phyloP scores from a whole-genome alignment of 306 rosid species.

The Ormosia semicastrata region DNA sequence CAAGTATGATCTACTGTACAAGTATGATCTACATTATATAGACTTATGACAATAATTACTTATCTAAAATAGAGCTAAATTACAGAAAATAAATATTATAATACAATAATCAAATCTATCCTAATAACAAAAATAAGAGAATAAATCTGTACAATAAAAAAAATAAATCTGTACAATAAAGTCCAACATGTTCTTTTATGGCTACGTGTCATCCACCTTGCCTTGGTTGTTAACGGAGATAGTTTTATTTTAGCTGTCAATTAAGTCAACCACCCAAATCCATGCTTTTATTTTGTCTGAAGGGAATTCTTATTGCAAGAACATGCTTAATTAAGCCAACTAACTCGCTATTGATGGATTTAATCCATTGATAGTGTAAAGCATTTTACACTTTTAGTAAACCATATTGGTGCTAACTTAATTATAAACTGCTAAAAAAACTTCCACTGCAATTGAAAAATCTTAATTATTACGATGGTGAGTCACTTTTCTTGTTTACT shows the following conservation, averaged over 20 bases:
- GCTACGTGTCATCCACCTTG: background rate
- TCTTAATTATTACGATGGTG: background rate
- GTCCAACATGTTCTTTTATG: background rate
- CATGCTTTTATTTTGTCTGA: background rate
- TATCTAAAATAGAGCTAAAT: too few relatives aligned
- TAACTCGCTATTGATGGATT: background rate
- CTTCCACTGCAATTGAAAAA: background rate
- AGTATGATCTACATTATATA: too few relatives aligned
- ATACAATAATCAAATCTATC: too few relatives aligned
- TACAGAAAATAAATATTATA: too few relatives aligned
- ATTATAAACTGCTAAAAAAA: background rate
- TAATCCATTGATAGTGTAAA: background rate
- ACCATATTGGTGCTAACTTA: background rate
- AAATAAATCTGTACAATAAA: too few relatives aligned
- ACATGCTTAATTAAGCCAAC: background rate
- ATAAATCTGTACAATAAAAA: too few relatives aligned
- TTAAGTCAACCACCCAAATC: background rate
- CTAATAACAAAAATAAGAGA: too few relatives aligned
- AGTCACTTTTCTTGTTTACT: background rate
- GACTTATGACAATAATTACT: too few relatives aligned
- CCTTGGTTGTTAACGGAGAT: slow-evolving; percentile 9
- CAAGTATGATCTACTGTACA: too few relatives aligned
- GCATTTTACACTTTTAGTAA: background rate
- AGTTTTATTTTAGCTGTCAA: background rate
- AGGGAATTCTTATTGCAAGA: background rate